Base-by-base conservation (phyloP, 202 grass and related monocot genomes). In the Cymbopogon flexuosus region DNA sequence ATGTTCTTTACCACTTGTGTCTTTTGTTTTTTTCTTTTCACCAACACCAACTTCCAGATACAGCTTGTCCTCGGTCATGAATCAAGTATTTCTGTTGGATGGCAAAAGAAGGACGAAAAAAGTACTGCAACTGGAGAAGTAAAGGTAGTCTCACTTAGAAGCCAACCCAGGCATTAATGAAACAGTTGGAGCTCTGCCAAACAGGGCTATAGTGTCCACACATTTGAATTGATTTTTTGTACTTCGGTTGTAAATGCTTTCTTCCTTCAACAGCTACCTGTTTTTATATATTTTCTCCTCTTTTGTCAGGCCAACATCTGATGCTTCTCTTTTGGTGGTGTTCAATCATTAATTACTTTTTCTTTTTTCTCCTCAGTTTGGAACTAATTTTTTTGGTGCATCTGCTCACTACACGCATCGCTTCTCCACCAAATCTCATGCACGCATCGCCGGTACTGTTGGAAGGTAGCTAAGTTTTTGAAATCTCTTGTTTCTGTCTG, bases 101-200 rank as follows among this genome's bases (percentile, higher is more conserved):
- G 96, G 96, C 90, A 95, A 87, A 94, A 89, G 84, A 91, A 93
- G 88, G 88, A 93, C 79, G 92, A 99, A 88, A 99, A 91, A 47
- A 79, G 30, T 82, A 88, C 92, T 75, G 92, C 96, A 15, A 65
- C 88, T 54, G 96, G 92, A 87, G 90, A 93, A 90, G 69, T 99
- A 76, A 99, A 99, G 92, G 96, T 99, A 89, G 68, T 73, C 30
- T 68, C 75, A n/a, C 75, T 86, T 75, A 67, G 61, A 68, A 58
- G 42, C 33, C 13, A 78, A 68, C 23, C 78, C 4, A 18, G 41
- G 73, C 15, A 22, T 77, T 13, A 65, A 49, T 78, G 47, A 71
- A 43, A 13, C 0, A 40, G 2, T n/a, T 51, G 47, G 47, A 51
- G 47, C 47, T 51, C 16, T 51, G 47, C 15, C 47, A 51, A 51